Evolutionary conservation across 23 red algal genomes (phyloP).

Genomic region (Gracilariopsis chorda): DNA sequence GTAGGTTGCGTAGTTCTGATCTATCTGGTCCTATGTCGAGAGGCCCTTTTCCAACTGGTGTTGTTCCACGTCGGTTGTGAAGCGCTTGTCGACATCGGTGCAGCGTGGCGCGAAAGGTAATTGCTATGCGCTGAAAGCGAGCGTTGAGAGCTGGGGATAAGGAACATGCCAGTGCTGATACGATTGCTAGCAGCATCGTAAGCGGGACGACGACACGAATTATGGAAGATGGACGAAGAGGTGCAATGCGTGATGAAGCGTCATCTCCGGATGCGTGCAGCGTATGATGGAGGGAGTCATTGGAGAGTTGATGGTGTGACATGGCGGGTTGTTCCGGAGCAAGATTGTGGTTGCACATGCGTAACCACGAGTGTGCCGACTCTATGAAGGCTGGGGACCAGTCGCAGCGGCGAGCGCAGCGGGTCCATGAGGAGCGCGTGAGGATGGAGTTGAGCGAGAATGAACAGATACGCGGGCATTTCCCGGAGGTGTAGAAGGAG

Average conservation of each 20-base stretch:
- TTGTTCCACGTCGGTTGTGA: not conserved
- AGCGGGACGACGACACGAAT: not conserved
- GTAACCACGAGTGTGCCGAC: conserved; percentile 15
- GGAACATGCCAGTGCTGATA: not conserved
- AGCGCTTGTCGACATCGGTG: not conserved
- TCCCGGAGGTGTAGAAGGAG: conserved; percentile 38
- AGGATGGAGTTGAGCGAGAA: conserved; percentile 37
- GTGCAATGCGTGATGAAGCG: not conserved
- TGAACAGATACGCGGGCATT: conserved; percentile 48
- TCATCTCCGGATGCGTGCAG: too few species aligned
- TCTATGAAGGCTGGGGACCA: conserved; percentile 13
- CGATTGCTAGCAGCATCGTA: not conserved
- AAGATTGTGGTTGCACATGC: conserved; percentile 33
- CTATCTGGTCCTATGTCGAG: conserved; percentile 20
- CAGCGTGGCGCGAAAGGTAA: not conserved
- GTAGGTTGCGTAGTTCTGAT: conserved; percentile 7
- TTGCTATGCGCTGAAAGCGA: not conserved
- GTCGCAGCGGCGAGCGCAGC: conserved; percentile 21
- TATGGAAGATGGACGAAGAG: not conserved
- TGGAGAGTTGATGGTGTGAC: not conserved
- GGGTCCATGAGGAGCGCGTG: conserved; percentile 12
- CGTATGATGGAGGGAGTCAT: not conserved
- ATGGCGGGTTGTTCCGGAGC: not conserved
- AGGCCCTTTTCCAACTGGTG: not conserved
- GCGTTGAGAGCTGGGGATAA: not conserved